Percentiles rank a stretch among this genome's conserved stretches.
These are phyloP conservation scores for Xylaria palmicola DNA, from an alignment of 495 filamentous ascomycete genomes.

Conservation along the genomic window DNA sequence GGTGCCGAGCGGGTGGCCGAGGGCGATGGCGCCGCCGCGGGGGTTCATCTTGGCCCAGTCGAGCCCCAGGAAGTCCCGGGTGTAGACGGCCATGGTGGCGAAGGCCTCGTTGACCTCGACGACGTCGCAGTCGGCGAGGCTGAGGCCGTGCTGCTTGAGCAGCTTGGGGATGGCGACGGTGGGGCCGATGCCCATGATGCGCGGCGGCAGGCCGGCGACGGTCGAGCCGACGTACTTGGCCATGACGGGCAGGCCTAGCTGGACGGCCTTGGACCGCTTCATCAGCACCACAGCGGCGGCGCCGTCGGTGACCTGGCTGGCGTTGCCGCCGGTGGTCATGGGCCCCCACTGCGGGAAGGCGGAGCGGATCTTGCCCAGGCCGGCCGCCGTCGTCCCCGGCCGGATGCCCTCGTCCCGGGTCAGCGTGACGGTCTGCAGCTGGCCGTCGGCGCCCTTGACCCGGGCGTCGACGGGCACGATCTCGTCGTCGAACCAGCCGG, in stretches of 20 bases:
- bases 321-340: conserved; percentile 89
- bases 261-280: conserved; percentile 85
- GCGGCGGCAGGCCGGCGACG: conserved; percentile 81
- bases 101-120: conserved; percentile 98
- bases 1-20: conserved; percentile 79
- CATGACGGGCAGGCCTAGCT: conserved; percentile 86
- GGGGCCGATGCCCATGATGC: conserved; percentile 97
- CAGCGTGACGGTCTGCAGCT: conserved; percentile 72
- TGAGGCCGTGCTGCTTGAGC: conserved; percentile 72
- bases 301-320: conserved; percentile 93
- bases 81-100: conserved; percentile 96
- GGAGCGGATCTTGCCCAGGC: conserved; percentile 77
- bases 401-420: conserved; percentile 86
- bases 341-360: conserved; percentile 91
- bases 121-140: conserved; percentile 81
- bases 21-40: conserved; percentile 73
- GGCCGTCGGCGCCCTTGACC: conserved; percentile 80
- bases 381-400: conserved; percentile 83
- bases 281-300: conserved; percentile 90
- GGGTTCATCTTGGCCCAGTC: conserved; percentile 87
- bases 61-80: conserved; percentile 70
- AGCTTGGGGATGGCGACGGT: conserved; percentile 94
- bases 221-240: conserved; percentile 94
- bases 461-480: conserved; percentile 81
- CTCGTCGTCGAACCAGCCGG: conserved; percentile 92